These are phyloP conservation scores for Lepidium sativum DNA, from an alignment of 345 rosid genomes.

Conservation along the genomic window DNA sequence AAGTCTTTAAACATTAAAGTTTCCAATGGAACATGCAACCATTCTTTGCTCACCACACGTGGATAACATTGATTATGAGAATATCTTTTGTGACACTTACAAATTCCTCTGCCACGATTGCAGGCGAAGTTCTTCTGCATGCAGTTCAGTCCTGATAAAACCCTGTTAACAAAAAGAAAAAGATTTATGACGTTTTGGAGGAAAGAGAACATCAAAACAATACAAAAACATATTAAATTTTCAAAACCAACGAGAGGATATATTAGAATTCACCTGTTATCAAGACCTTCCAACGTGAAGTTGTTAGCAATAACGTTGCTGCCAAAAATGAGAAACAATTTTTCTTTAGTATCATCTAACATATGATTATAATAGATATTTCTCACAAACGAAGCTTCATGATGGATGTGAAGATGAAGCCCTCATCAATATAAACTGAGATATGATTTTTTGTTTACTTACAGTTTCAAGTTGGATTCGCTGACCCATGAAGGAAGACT, in stretches of 20 bases:
- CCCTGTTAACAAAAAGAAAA: conserved; percentile 14
- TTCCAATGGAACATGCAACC: not conserved
- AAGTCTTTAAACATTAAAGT: not conserved
- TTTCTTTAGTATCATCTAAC: not conserved
- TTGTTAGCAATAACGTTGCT: conserved; percentile 67
- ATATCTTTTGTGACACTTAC: conserved; percentile 35
- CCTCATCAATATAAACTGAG: not conserved
- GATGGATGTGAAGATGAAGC: not conserved
- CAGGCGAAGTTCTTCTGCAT: conserved; percentile 65
- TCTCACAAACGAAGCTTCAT: not conserved
- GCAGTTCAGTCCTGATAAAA: conserved; percentile 49
- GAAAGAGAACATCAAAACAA: not conserved
- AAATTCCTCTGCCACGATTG: conserved; percentile 38
- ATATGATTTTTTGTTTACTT: conserved; percentile 12
- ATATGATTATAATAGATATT: not conserved
- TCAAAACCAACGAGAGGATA: not conserved
- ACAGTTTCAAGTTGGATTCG: conserved; percentile 35
- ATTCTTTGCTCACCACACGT: not conserved
- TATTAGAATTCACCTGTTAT: conserved; percentile 31
- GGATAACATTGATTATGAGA: not conserved
- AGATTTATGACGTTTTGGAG: not conserved
- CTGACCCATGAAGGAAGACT: conserved; percentile 61
- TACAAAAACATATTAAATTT: too few species aligned
- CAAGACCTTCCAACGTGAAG: conserved; percentile 33
- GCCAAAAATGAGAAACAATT: conserved; percentile 15